phyloP scores from a whole-genome alignment of 2,329 filamentous ascomycete species.

The Kalmusia sp. region DNA sequence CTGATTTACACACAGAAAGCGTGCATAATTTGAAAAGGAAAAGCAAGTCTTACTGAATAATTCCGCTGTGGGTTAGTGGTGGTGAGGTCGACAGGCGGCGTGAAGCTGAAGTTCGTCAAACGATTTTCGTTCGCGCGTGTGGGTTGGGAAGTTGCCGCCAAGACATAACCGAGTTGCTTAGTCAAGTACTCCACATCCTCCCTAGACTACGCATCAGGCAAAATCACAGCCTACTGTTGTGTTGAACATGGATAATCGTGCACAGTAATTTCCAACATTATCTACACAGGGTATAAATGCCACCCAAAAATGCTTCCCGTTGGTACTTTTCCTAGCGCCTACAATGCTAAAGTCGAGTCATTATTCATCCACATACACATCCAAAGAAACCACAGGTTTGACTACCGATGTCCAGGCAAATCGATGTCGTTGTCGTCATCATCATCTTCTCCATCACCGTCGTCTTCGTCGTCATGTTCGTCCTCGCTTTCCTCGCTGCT shows the following conservation, averaged over 20 bases:
- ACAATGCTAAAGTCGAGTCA: conserved; percentile 15
- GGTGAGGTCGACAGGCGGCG: conserved; percentile 14
- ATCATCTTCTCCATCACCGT: conserved; percentile 28
- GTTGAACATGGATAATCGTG: no score
- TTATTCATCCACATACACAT: no score
- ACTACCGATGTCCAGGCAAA: conserved; percentile 47
- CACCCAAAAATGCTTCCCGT: not conserved
- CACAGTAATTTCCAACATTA: not conserved
- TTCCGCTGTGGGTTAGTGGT: conserved; percentile 24
- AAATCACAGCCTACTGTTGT: no score
- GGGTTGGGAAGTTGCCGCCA: conserved; percentile 4
- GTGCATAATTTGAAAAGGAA: not conserved
- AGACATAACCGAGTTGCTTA: conserved; percentile 16
- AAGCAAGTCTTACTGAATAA: conserved; percentile 20
- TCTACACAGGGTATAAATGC: conserved; percentile 5
- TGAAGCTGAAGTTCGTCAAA: conserved; percentile 17
- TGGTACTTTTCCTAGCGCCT: not conserved
- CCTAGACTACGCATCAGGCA: no score
- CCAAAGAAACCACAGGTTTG: no score
- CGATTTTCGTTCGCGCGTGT: conserved; percentile 16
- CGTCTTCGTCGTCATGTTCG: conserved; percentile 30
- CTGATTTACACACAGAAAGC: not conserved
- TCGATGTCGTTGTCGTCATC: conserved; percentile 33
- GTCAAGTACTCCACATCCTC: not conserved
- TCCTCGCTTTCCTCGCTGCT: conserved; percentile 44